Percentiles rank a stretch among this genome's conserved stretches.
These are phyloP conservation scores for Stagonosporopsis rhizophila DNA, from an alignment of 2,329 filamentous ascomycete genomes.

Conservation along the genomic window DNA sequence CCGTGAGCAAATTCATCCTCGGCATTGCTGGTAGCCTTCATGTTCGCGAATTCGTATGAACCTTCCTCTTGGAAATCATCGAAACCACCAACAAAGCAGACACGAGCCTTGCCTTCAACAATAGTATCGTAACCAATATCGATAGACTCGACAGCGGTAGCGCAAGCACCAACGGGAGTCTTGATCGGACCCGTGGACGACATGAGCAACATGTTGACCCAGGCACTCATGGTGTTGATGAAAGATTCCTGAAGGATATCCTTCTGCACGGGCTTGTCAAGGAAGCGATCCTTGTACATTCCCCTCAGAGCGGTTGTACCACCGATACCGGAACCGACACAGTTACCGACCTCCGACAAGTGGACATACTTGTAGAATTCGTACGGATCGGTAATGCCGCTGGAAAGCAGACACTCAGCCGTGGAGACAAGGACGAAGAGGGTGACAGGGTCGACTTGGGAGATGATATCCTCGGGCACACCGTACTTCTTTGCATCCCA, in stretches of 20 bases:
- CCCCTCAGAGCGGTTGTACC: slow-evolving; percentile 89
- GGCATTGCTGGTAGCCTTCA: slow-evolving; percentile 99
- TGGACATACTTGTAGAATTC: slow-evolving; percentile 99
- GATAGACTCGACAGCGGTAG: slow-evolving; percentile 94
- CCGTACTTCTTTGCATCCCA: slow-evolving; percentile 98
- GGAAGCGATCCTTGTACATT: slow-evolving; percentile 98
- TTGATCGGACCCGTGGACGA: slow-evolving; percentile 98
- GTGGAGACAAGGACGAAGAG: slow-evolving; percentile 94
- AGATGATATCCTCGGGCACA: slow-evolving; percentile 96
- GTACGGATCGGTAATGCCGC: slow-evolving; percentile 97
- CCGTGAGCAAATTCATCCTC: slow-evolving; percentile 96
- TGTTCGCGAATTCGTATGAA: slow-evolving; percentile 99
- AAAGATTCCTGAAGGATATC: slow-evolving; percentile 99
- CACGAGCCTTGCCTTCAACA: slow-evolving; percentile 94
- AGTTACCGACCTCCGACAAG: slow-evolving; percentile 97
- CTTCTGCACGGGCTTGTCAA: slow-evolving; percentile 97
- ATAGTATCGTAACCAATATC: slow-evolving; percentile 99
- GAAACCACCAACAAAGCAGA: slow-evolving; percentile 98
- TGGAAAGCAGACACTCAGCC: slow-evolving; percentile 86
- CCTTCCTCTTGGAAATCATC: slow-evolving; percentile 99
- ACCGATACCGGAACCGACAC: slow-evolving; percentile 97
- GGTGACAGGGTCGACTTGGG: slow-evolving; percentile 95
- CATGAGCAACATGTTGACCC: slow-evolving; percentile 98
- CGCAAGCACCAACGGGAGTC: slow-evolving; percentile 96
- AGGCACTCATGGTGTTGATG: slow-evolving; percentile 99